Percentiles rank a stretch among this genome's conserved stretches.
These are phyloP conservation scores for Discostella stelligeroides DNA, from an alignment of 108 stramenopile species.

Conservation along the genomic window DNA sequence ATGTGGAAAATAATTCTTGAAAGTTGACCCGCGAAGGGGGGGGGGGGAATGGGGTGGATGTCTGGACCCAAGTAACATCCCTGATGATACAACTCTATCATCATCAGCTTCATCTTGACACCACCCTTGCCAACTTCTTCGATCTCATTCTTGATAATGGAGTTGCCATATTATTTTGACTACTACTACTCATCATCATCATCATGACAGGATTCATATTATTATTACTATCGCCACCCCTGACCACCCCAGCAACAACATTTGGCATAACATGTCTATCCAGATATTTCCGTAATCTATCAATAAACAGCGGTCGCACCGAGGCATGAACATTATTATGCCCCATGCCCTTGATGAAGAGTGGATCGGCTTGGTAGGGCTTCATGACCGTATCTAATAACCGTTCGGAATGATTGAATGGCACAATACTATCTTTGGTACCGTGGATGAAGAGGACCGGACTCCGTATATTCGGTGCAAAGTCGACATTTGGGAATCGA, in stretches of 20 bases:
- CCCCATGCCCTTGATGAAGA: slow-evolving; percentile 91
- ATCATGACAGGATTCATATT: slow-evolving; percentile 4
- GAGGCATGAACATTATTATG: slow-evolving; percentile 89
- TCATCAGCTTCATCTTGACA: not conserved
- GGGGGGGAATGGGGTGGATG: no score
- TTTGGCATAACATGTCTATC: slow-evolving; percentile 72
- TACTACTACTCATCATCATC: no score
- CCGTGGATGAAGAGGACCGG: slow-evolving; percentile 92
- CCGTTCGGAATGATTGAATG: slow-evolving; percentile 90
- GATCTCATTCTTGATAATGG: not conserved
- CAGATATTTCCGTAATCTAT: slow-evolving; percentile 75
- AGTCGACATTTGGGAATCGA: slow-evolving; percentile 95
- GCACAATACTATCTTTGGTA: slow-evolving; percentile 94
- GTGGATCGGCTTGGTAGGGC: slow-evolving; percentile 66
- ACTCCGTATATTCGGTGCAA: slow-evolving; percentile 71
- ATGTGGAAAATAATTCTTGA: no score
- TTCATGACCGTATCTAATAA: slow-evolving; percentile 63
- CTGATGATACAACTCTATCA: no score
- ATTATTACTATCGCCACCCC: not conserved
- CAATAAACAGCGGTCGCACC: slow-evolving; percentile 82
- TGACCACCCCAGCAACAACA: slow-evolving; percentile 22
- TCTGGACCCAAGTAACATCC: not conserved
- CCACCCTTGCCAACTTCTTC: slow-evolving; percentile 9
- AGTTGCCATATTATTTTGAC: slow-evolving; percentile 5
- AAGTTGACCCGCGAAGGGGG: no score